These are phyloP conservation scores for Stephania yunnanensis DNA, from an alignment of 164 flowering plant genomes.

Conservation along the genomic window DNA sequence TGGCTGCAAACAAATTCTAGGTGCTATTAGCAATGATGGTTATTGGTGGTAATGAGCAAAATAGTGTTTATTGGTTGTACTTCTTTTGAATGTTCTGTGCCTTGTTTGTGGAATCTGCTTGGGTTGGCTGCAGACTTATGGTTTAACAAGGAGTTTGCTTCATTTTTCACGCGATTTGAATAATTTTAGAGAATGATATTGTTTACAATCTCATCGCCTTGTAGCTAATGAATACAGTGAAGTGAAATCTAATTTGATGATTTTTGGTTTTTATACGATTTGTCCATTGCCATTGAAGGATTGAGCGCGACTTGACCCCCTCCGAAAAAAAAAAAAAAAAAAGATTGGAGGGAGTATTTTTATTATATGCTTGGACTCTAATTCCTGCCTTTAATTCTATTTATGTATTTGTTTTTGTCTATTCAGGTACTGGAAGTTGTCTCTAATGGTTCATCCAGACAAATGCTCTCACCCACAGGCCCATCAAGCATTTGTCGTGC, in stretches of 20 bases:
- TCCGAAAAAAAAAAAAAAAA: no score
- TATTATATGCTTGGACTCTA: no score
- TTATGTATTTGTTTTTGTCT: not conserved
- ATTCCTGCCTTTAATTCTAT: no score
- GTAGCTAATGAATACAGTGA: not conserved
- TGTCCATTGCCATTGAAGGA: no score
- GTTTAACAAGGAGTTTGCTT: not conserved
- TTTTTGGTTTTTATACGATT: not conserved
- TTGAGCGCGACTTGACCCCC: no score
- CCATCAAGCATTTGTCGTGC: conserved; percentile 64
- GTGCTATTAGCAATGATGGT: not conserved
- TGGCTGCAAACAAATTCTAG: not conserved
- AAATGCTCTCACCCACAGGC: conserved; percentile 94
- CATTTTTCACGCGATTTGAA: not conserved
- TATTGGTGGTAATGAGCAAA: not conserved
- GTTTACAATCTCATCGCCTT: not conserved
- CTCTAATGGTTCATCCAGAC: conserved; percentile 92
- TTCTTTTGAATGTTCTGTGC: not conserved
- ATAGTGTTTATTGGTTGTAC: not conserved
- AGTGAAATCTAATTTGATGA: not conserved
- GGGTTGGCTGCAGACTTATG: not conserved
- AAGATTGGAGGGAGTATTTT: no score
- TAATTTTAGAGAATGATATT: not conserved
- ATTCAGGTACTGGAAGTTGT: conserved; percentile 84
- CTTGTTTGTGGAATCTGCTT: not conserved